Percentiles rank a stretch among this genome's conserved stretches.
Evolutionary conservation across 441 rosid species (phyloP).

Genomic region (Macaranga tanarius): DNA sequence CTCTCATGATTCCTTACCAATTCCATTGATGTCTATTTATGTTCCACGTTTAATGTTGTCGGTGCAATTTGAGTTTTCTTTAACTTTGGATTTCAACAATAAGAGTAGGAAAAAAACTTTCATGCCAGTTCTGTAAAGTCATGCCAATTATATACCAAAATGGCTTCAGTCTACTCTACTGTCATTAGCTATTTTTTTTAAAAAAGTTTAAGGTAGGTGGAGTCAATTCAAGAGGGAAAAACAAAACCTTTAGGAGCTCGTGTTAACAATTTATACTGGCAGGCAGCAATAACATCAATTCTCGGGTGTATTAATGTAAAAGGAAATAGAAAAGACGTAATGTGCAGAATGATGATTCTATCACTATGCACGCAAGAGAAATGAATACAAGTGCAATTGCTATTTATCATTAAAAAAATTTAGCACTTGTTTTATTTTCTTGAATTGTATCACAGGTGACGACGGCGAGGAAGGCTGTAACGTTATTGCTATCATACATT

Average conservation of each 20-base stretch:
- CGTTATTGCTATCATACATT: constrained; percentile 70
- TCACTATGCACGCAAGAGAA: too few species aligned
- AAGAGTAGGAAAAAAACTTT: neutral
- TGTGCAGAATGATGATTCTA: too few species aligned
- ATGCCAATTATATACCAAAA: too few species aligned
- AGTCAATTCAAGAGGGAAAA: too few species aligned
- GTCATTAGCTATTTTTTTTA: neutral
- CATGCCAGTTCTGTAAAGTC: neutral
- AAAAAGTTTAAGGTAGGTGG: too few species aligned
- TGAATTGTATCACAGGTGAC: constrained; percentile 49
- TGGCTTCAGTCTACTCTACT: too few species aligned
- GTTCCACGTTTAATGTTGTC: neutral
- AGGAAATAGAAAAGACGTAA: neutral
- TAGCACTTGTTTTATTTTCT: neutral
- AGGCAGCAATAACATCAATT: too few species aligned
- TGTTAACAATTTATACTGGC: too few species aligned
- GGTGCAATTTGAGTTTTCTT: neutral
- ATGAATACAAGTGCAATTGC: neutral
- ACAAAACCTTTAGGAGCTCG: too few species aligned
- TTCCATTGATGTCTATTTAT: neutral
- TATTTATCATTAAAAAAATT: neutral
- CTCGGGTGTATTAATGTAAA: neutral
- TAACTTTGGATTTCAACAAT: neutral
- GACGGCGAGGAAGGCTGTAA: constrained; percentile 88
- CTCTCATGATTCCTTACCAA: neutral